phyloP scores from a whole-genome alignment of 192 early-diverging fungal species.

The Entomortierella chlamydospora region DNA sequence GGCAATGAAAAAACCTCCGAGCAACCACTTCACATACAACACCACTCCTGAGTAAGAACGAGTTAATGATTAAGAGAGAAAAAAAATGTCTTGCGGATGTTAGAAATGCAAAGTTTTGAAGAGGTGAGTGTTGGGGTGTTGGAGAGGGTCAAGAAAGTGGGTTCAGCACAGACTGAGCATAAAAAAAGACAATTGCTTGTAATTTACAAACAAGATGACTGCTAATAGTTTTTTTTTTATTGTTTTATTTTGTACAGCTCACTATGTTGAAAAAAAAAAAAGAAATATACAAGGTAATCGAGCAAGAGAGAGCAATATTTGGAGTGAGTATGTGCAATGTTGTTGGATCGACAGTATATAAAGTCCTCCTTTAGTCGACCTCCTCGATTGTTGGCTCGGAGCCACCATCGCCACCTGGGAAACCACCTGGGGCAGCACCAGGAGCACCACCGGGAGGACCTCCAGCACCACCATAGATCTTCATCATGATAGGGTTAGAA shows the following conservation, averaged over 20 bases:
- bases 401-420: constrained; percentile 58
- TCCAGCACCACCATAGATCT: constrained; percentile 85
- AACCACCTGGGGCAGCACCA: constrained; percentile 75
- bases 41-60: no score
- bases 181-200: no score
- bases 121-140: no score
- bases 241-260: not conserved
- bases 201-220: no score
- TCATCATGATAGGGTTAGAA: constrained; percentile 97
- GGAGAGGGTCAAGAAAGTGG: no score
- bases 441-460: constrained; percentile 71
- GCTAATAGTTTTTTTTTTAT: not conserved
- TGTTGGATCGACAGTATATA: not conserved
- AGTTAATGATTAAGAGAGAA: no score
- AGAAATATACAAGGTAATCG: not conserved
- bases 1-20: no score
- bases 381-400: constrained; percentile 77
- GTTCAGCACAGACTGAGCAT: no score
- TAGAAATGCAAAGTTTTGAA: no score
- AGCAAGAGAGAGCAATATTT: not conserved
- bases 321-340: not conserved
- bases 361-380: constrained; percentile 68
- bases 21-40: no score
- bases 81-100: no score
- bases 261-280: constrained; percentile 2